phyloP scores from a whole-genome alignment of 1,284 basidiomycete species.

The Papiliotrema terrestris region DNA sequence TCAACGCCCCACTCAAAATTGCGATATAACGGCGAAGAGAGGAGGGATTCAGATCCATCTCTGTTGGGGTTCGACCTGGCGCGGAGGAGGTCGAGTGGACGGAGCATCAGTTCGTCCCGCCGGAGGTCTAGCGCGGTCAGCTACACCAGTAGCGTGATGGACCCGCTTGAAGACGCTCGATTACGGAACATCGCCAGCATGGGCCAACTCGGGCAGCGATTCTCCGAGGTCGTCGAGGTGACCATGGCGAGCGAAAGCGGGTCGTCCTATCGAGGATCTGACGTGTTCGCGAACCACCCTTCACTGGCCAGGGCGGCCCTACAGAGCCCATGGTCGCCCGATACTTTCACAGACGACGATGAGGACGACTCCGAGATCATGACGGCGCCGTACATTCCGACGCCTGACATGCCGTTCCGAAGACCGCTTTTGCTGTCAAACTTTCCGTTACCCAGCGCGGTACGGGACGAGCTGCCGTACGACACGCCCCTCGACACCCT shows the following conservation, averaged over 20 bases:
- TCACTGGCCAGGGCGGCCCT: slow-evolving; percentile 12
- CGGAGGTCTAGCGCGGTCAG: slow-evolving; percentile 21
- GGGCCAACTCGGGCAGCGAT: slow-evolving; percentile 22
- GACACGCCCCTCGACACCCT: neutral
- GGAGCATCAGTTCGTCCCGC: slow-evolving; percentile 6
- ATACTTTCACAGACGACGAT: slow-evolving; percentile 11
- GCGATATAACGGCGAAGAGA: neutral
- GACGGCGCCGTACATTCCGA: slow-evolving; percentile 26
- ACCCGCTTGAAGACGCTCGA: slow-evolving; percentile 24
- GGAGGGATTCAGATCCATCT: slow-evolving; percentile 23
- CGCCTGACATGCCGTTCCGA: slow-evolving; percentile 16
- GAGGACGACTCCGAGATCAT: slow-evolving; percentile 26
- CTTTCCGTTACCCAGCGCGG: slow-evolving; percentile 27
- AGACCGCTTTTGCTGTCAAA: slow-evolving; percentile 22
- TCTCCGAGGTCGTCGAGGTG: slow-evolving; percentile 33
- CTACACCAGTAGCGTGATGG: slow-evolving; percentile 19
- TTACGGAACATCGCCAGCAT: slow-evolving; percentile 28
- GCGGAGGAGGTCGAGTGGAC: slow-evolving; percentile 12
- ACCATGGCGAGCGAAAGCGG: slow-evolving; percentile 12
- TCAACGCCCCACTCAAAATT: neutral
- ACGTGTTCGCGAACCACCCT: slow-evolving; percentile 7
- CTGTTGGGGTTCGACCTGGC: slow-evolving; percentile 28
- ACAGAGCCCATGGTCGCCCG: slow-evolving; percentile 22
- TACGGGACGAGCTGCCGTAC: slow-evolving; percentile 3
- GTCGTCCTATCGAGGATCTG: neutral